Evolutionary conservation across 179 eudicot species (phyloP).

Genomic region (Heliamphora pulchella): DNA sequence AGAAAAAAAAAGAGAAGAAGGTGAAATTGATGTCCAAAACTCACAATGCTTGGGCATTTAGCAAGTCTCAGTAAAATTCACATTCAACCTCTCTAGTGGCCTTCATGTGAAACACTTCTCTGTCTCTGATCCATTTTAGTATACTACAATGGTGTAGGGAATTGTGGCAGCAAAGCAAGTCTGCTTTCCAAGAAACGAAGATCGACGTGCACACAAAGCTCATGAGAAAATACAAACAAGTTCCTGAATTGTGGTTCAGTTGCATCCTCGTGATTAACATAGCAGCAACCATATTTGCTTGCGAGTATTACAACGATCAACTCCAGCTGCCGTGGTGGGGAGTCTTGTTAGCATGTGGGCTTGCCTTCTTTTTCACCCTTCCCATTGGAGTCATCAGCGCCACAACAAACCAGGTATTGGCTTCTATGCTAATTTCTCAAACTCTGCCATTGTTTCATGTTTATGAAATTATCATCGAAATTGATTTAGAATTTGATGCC

Average conservation of each 20-base stretch:
- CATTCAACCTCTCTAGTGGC: not conserved
- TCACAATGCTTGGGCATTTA: slow-evolving; percentile 4
- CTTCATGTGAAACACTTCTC: not conserved
- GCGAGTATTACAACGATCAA: slow-evolving; percentile 52
- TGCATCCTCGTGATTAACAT: slow-evolving; percentile 42
- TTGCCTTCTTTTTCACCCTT: slow-evolving; percentile 62
- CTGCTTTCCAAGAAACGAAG: slow-evolving; percentile 50
- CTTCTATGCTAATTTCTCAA: slow-evolving; percentile 7
- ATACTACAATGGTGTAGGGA: slow-evolving; percentile 28
- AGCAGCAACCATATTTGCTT: slow-evolving; percentile 39
- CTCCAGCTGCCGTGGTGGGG: slow-evolving; percentile 85
- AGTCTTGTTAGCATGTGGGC: slow-evolving; percentile 54
- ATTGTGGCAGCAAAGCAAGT: slow-evolving; percentile 57
- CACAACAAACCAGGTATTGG: slow-evolving; percentile 56
- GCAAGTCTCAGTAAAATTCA: not conserved
- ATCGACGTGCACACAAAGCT: slow-evolving; percentile 59
- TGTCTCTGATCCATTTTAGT: too few relatives aligned
- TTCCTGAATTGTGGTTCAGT: slow-evolving; percentile 75
- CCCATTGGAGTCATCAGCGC: slow-evolving; percentile 64
- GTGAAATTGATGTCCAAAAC: not conserved
- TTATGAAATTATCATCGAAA: too few relatives aligned
- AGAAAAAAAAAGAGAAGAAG: not conserved
- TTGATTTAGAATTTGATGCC: too few relatives aligned
- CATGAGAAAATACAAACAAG: slow-evolving; percentile 57
- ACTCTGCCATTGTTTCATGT: not conserved